Evolutionary conservation across 352 stramenopile genomes (phyloP).

Genomic region (Vaucheria bursata): DNA sequence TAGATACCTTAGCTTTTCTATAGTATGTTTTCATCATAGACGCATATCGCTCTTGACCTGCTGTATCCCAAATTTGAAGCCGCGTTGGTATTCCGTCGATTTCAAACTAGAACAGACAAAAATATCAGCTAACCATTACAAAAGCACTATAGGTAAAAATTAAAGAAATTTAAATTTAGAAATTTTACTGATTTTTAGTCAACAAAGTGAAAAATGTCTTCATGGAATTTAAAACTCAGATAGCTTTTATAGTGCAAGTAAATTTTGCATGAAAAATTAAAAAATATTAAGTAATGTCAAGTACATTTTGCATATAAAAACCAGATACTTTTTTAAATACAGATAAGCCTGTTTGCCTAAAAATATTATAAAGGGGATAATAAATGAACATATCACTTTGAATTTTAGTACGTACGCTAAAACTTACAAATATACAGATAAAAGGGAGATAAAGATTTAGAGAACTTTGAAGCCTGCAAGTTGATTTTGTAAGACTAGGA

Average conservation of each 20-base stretch:
- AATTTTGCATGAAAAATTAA: not conserved
- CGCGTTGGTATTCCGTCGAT: not conserved
- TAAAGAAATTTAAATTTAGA: not conserved
- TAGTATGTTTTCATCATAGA: constrained; percentile 78
- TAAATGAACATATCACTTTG: too few relatives aligned
- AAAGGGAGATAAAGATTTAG: too few relatives aligned
- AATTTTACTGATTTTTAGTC: not conserved
- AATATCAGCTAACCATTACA: not conserved
- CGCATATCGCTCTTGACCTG: constrained; percentile 70
- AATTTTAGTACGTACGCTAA: not conserved
- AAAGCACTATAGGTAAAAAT: not conserved
- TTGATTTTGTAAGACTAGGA: too few relatives aligned
- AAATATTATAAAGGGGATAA: too few relatives aligned
- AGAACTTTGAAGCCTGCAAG: too few relatives aligned
- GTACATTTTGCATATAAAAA: too few relatives aligned
- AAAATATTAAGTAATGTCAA: too few relatives aligned
- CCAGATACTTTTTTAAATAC: too few relatives aligned
- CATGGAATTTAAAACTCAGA: not conserved
- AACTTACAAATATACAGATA: not conserved
- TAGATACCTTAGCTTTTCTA: constrained; percentile 55
- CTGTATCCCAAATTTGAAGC: constrained; percentile 72
- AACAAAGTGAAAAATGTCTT: not conserved
- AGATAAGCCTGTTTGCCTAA: too few relatives aligned
- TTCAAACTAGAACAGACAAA: not conserved
- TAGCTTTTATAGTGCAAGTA: not conserved